Percentiles rank a stretch among this genome's conserved stretches.
These are phyloP conservation scores for Besnoitia besnoiti DNA, from an alignment of 169 alveolate species.

Conservation along the genomic window DNA sequence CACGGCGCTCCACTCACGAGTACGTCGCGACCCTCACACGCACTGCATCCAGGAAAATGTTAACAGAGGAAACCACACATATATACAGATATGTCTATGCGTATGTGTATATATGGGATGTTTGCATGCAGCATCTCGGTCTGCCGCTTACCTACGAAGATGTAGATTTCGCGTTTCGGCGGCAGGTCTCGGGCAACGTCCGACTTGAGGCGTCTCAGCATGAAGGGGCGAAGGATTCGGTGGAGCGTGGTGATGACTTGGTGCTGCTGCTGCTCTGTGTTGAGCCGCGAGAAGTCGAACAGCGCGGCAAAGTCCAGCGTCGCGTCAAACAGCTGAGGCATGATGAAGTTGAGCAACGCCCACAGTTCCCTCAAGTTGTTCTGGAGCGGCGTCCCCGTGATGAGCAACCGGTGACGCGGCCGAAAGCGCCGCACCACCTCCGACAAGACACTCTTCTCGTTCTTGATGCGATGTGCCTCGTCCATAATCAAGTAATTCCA, in stretches of 20 bases:
- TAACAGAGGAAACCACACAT: too few species aligned
- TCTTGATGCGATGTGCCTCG: conserved; percentile 99
- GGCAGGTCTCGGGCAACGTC: conserved; percentile 64
- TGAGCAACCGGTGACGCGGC: conserved; percentile 93
- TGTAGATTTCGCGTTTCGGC: conserved; percentile 50
- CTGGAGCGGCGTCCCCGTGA: conserved; percentile 99
- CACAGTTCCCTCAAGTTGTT: conserved; percentile 98
- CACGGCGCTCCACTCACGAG: too few species aligned
- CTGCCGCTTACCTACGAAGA: conserved; percentile 40
- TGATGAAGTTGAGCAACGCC: conserved; percentile 96
- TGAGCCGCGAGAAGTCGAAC: conserved; percentile 54
- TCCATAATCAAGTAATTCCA: conserved; percentile 97
- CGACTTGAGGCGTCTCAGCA: conserved; percentile 91
- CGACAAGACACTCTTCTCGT: conserved; percentile 93
- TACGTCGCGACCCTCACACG: too few species aligned
- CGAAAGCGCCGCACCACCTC: conserved; percentile 84
- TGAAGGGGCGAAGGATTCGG: conserved; percentile 96
- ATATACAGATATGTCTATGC: too few species aligned
- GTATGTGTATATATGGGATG: too few species aligned
- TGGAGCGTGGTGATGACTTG: conserved; percentile 91
- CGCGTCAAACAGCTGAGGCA: conserved; percentile 85
- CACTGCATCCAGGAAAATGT: too few species aligned
- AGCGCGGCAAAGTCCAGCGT: conserved; percentile 36
- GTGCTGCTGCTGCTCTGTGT: conserved; percentile 75
- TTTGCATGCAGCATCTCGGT: background rate